Evolutionary conservation across 345 rosid species (phyloP), one percentile per base, ranked within the genome.

Genomic region (Xanthoceras sorbifolium): DNA sequence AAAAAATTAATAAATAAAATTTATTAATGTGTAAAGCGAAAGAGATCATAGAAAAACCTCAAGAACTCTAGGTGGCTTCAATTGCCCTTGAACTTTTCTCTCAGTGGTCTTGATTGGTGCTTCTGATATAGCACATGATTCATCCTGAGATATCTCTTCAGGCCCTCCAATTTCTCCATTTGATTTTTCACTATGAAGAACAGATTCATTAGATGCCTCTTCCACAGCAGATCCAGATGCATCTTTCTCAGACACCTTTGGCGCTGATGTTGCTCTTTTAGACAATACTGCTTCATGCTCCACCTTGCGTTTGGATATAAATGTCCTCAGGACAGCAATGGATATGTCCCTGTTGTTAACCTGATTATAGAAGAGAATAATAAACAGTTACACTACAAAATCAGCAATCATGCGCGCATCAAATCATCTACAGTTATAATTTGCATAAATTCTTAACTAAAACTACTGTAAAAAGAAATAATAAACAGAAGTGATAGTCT

Each of bases 281-380:
- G 93, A 83, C 78, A 82, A 69, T 78, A 73, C 52, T 20, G 86
- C 88, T 64, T 86, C 94, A 44, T 93, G 90, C 82, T 96, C 99
- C 82, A 87, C 89, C 77, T 88, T 85, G 69, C 86, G 87, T 70
- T 85, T 92, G 5, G 89, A 85, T 78, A 93, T 79, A 72, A 90
- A 96, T 64, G 89, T 79, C 88, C 99, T 89, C 67, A 93, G 74
- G 22, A 96, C 97, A 79, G 98, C 98, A 81, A 96, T 85, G 5
- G 98, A 96, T 72, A 96, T 81, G 81, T 93, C 99, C 77, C 98
- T 89, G 68, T 93, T 96, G 85, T 96, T 91, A 46, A 96, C 98
- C 99, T 96, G 84, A 73, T 52, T 40, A 83, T 72, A 46, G 36
- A 9, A 74, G 9, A 77, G 26, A 69, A 55, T 1, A 72, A 29